Base-by-base conservation (phyloP, 768 basidiomycete species). In the Suillus spraguei region DNA sequence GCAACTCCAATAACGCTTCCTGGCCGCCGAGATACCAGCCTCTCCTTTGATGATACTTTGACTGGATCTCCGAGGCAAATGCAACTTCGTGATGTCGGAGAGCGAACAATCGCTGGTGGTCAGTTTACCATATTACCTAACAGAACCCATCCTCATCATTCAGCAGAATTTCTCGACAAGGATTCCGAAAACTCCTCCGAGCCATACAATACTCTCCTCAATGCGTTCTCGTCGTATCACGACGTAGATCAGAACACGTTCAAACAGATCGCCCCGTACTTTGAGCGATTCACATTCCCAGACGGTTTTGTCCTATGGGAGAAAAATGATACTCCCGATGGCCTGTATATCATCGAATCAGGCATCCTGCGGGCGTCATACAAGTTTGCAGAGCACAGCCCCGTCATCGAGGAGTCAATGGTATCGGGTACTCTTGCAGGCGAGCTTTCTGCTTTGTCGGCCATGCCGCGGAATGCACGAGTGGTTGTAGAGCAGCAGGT, bases 371-470 rank as follows among this genome's bases (percentile, higher is more conserved):
- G 92, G 11, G 97, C 96, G 0, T 83, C 83, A 22, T 99, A 98
- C 76, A 75, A 80, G 52, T 96, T 95, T 71, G 87, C 86, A 3
- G 87, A 87, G 56, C 85, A 91, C 66, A 78, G 85, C 7, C 83
- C 85, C 32, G 73, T 77, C 6, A 87, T 94, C 56, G 89, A 92
- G 70, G 95, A 97, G 77, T 92, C 91, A 2, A 97, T 97, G 95
- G 93, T 96, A 0, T 87, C 94, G 4, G 96, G 95, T 3, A 94
- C 95, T 0, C 78, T 98, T 3, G 94, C 96, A 11, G 97, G 97
- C 0, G 97, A 98, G 76, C 75, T 99, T 60, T 89, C 93, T 0
- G 92, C 91, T 42, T 78, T 99, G 14, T 88, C 95, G 10, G 87
- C 87, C 24, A 81, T 89, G 22, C 82, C 87, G 20, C 82, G 97